A percentile compares a stretch with the other conserved stretches of the same genome.
Evolutionary conservation across 495 filamentous ascomycete species (phyloP).

Genomic region (Cladorrhinum samala): DNA sequence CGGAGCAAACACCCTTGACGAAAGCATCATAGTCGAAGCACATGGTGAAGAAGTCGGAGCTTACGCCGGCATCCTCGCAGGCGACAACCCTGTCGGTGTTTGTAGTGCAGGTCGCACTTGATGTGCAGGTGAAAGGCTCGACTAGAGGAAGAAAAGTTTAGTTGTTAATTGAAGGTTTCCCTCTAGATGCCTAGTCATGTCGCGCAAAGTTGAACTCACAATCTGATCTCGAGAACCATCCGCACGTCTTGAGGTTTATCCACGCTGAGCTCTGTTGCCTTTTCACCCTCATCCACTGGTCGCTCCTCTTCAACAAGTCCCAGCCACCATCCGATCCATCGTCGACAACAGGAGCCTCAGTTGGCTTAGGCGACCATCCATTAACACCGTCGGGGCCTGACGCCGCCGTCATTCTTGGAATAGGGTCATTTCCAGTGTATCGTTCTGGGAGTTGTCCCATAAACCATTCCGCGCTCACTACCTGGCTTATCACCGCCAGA

Average conservation of each 20-base stretch:
- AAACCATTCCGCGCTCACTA: constrained; percentile 5
- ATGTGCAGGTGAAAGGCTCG: constrained; percentile 19
- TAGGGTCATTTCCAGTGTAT: background rate
- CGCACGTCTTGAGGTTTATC: constrained; percentile 31
- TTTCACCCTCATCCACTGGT: constrained; percentile 5
- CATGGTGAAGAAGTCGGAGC: constrained; percentile 23
- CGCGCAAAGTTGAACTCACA: constrained; percentile 29
- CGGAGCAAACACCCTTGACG: constrained; percentile 17
- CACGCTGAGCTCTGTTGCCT: constrained; percentile 16
- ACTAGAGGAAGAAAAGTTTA: constrained; percentile 13
- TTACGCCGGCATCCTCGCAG: constrained; percentile 18
- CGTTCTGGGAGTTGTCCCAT: background rate
- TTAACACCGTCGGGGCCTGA: constrained; percentile 5
- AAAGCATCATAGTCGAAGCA: constrained; percentile 33
- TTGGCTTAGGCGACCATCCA: constrained; percentile 13
- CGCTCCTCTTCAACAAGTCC: constrained; percentile 8
- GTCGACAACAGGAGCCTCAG: background rate
- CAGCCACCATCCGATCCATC: background rate
- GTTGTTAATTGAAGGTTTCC: background rate
- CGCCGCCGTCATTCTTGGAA: constrained; percentile 6
- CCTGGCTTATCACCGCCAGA: background rate
- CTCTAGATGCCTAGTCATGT: no score
- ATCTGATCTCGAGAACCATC: constrained; percentile 22
- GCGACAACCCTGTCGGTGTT: constrained; percentile 28
- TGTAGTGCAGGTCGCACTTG: constrained; percentile 21